Evolutionary conservation across 2,329 filamentous ascomycete genomes (phyloP).

Genomic region (Diaporthe velutina): DNA sequence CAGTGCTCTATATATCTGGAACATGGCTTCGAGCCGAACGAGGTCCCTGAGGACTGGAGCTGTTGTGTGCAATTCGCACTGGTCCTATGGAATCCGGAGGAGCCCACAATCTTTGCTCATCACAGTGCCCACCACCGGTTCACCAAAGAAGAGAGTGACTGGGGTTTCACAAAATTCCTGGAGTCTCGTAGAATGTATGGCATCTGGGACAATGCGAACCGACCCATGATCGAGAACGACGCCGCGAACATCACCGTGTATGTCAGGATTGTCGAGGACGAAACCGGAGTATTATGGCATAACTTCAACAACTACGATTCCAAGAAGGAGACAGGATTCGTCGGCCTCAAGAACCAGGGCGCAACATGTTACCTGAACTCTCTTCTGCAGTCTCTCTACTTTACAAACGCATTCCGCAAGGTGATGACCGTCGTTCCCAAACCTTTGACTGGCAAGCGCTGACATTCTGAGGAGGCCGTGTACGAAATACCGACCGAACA

Average conservation of each 20-base stretch:
- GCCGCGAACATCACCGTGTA: slow-evolving; percentile 85
- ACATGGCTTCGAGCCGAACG: slow-evolving; percentile 84
- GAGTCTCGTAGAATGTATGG: slow-evolving; percentile 90
- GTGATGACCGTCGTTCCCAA: slow-evolving; percentile 55
- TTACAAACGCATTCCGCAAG: slow-evolving; percentile 94
- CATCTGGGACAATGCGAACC: slow-evolving; percentile 76
- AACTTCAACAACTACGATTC: slow-evolving; percentile 96
- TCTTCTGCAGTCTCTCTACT: slow-evolving; percentile 85
- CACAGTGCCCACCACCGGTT: slow-evolving; percentile 94
- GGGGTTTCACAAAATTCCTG: slow-evolving; percentile 98
- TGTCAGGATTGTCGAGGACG: slow-evolving; percentile 85
- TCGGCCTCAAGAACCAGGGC: slow-evolving; percentile 96
- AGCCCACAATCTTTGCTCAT: slow-evolving; percentile 86
- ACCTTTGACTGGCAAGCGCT: slow-evolving; percentile 38
- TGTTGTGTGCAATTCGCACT: slow-evolving; percentile 96
- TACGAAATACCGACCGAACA: slow-evolving; percentile 96
- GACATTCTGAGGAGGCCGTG: slow-evolving; percentile 73
- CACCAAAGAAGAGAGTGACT: slow-evolving; percentile 95
- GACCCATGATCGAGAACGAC: slow-evolving; percentile 84
- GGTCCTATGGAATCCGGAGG: slow-evolving; percentile 93
- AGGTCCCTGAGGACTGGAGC: slow-evolving; percentile 92
- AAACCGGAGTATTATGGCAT: slow-evolving; percentile 91
- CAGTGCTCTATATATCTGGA: slow-evolving; percentile 96
- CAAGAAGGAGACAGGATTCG: slow-evolving; percentile 98
- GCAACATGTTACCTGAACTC: slow-evolving; percentile 93